Base-by-base conservation (phyloP, 73 alveolate species). In the Symbiodinium pilosum region DNA sequence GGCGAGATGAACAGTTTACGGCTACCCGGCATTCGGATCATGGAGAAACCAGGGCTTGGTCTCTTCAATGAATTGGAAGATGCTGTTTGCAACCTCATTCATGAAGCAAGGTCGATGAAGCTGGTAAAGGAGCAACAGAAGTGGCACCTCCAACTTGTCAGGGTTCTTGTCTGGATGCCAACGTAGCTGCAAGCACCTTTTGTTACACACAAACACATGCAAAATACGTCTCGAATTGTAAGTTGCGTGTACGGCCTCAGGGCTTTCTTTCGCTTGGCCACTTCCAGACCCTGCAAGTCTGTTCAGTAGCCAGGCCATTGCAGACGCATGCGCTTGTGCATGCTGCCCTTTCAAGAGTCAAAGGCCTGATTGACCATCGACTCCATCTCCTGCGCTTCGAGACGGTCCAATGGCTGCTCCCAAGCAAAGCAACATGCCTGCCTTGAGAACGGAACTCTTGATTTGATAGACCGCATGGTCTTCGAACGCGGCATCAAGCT, bases 81-180 rank as follows among this genome's bases (percentile, higher is more conserved):
- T 93, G 98, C 98, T 93, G 85, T 93, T 93, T 84, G 98, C 98
- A 44, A 93, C 83, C 92, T 93, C 59, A 56, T 6, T 4, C 14
- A 18, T 2, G n/a, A 38, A 3, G 34, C 30, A 36, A 32, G 6
- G 26, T 18, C n/a, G 43, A 9, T 42, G 30, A 12, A 64, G 77
- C 77, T 26, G 77, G 28, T 18, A 64, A 26, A 36, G 43, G 64
- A 47, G n/a, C 51, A 43, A 84, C 0, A 26, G 38, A n/a, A 30
- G 14, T 40, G 28, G 32, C 12, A 86, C 91, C 98, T 93, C 98
- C 85, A 93, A 56, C 81, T 77, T 93, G 92, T 93, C 98, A 8
- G 98, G 98, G 32, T 93, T 93, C 44, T 93, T 93, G 84, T 93
- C 98, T 4, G 98, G 98, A 51, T 93, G 98, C 98, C 98, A 93